Conservation (phyloP, 345 rosid species). For the Gossypium australe region DNA sequence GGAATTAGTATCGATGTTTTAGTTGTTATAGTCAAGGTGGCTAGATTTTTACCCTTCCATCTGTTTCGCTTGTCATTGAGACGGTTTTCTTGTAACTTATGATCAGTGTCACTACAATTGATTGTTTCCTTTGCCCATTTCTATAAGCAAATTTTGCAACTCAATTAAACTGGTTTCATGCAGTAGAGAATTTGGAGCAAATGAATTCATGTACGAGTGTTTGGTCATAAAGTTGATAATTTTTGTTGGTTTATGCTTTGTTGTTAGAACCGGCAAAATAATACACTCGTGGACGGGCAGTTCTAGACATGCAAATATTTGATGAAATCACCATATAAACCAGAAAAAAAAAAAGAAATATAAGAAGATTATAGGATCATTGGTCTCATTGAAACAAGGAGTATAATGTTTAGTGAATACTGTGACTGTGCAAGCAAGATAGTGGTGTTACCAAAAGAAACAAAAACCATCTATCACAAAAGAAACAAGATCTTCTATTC, state of each 20-base stretch:
- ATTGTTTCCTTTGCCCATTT: background rate
- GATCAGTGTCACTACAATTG: background rate
- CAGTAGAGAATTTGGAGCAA: background rate
- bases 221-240: background rate
- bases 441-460: background rate
- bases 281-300: background rate
- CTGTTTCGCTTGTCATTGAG: background rate
- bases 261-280: background rate
- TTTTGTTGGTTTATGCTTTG: background rate
- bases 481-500: background rate
- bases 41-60: background rate
- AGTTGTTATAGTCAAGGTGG: conserved; percentile 5
- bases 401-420: background rate
- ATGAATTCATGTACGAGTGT: background rate
- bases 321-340: background rate
- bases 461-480: background rate
- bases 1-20: background rate
- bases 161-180: background rate
- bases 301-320: background rate
- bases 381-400: background rate
- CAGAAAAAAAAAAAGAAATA: background rate
- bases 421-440: background rate
- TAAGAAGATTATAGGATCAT: background rate
- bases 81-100: background rate
- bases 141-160: background rate